Evolutionary conservation across 1,139 yeast species (phyloP).

Genomic region (Blastobotrys malaysiensis): DNA sequence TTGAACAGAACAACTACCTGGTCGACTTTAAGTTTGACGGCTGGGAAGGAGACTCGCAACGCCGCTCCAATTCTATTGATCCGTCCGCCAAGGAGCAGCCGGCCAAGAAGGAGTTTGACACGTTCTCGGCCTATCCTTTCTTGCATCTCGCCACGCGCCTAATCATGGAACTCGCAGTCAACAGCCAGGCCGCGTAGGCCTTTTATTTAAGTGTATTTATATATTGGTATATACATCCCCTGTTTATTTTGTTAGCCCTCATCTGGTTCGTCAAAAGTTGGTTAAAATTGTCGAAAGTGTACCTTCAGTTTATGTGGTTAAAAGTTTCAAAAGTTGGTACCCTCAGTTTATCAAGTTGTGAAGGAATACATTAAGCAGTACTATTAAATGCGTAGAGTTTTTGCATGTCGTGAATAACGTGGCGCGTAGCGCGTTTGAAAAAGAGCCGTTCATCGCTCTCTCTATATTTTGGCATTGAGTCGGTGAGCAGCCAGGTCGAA

Average conservation of each 20-base stretch:
- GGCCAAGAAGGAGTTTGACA: slow-evolving; percentile 37
- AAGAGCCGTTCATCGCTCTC: slow-evolving; percentile 27
- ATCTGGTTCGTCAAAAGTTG: no score
- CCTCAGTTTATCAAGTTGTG: not conserved
- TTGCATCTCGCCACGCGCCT: slow-evolving; percentile 85
- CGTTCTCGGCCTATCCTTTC: slow-evolving; percentile 92
- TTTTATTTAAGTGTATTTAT: not conserved
- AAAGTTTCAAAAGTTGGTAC: no score
- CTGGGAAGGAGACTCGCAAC: slow-evolving; percentile 52
- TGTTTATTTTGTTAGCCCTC: not conserved
- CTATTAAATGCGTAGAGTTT: slow-evolving; percentile 16
- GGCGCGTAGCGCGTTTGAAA: slow-evolving; percentile 23
- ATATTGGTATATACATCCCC: not conserved
- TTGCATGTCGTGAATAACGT: slow-evolving; percentile 25
- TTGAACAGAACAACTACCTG: slow-evolving; percentile 90
- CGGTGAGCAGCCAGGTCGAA: slow-evolving; percentile 17
- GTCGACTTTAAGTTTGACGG: slow-evolving; percentile 98
- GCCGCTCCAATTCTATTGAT: no score
- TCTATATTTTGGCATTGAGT: slow-evolving; percentile 24
- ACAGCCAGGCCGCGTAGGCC: slow-evolving; percentile 41
- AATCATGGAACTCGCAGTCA: slow-evolving; percentile 95
- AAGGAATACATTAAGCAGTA: not conserved
- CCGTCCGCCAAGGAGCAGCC: slow-evolving; percentile 1
- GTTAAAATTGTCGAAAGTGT: no score
- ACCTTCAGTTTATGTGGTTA: no score